Percentiles rank a stretch among this genome's conserved stretches.
These are phyloP conservation scores for Nakaseomyces nivariensis DNA, from an alignment of 1,139 yeast genomes.

Conservation along the genomic window DNA sequence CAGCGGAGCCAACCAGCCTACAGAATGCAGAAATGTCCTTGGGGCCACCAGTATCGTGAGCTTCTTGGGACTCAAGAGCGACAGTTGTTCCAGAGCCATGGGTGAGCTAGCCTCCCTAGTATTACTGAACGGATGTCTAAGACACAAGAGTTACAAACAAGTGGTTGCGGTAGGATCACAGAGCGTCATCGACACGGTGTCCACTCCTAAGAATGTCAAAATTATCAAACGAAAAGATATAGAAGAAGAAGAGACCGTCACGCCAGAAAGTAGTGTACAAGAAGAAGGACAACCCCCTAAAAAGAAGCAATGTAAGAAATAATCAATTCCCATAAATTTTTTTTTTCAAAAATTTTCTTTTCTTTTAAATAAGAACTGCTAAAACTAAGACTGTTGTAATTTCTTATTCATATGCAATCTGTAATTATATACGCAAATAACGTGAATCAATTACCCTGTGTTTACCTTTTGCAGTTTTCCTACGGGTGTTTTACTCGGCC, in stretches of 20 bases:
- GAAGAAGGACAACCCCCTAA: conserved; percentile 1
- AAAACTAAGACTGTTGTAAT: too few relatives aligned
- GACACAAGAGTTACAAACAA: conserved; percentile 63
- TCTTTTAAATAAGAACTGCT: too few relatives aligned
- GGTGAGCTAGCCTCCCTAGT: conserved; percentile 52
- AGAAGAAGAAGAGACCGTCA: conserved; percentile 2
- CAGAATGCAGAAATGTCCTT: conserved; percentile 51
- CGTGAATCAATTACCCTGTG: too few relatives aligned
- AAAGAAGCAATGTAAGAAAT: neutral
- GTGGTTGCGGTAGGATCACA: conserved; percentile 42
- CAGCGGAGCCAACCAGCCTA: conserved; percentile 58
- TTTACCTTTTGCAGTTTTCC: too few relatives aligned
- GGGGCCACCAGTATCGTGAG: conserved; percentile 61
- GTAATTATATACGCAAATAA: too few relatives aligned
- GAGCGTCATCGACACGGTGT: conserved; percentile 15
- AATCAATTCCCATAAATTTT: neutral
- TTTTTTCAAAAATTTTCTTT: too few relatives aligned
- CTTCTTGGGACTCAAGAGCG: conserved; percentile 48
- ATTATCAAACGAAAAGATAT: conserved; percentile 29
- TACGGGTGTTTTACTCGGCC: too few relatives aligned
- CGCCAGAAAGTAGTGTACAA: too few relatives aligned
- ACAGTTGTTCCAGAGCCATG: conserved; percentile 52
- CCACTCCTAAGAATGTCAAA: conserved; percentile 9
- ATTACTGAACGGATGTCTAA: conserved; percentile 59
- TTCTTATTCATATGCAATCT: too few relatives aligned